Conservation (phyloP, 371 early-diverging fungal genomes). For the Mortierella sp. region DNA sequence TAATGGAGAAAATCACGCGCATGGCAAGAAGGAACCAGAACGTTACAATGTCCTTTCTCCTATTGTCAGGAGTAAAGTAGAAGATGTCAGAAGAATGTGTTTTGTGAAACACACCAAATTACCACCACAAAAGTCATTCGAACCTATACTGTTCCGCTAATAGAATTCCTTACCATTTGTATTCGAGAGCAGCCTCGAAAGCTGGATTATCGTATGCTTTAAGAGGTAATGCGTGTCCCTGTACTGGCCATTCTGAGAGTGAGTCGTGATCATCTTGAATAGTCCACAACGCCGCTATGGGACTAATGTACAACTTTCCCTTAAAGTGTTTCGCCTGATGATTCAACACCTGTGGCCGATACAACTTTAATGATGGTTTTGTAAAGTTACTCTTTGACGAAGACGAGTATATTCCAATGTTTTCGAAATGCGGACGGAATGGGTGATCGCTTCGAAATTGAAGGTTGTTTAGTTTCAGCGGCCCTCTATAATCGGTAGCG, state of each 20-base stretch:
- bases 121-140: too few relatives aligned
- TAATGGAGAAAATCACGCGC: too few relatives aligned
- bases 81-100: too few relatives aligned
- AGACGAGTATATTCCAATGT: neutral
- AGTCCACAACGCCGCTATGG: neutral
- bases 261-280: neutral
- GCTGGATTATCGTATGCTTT: neutral
- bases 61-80: neutral
- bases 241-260: too few relatives aligned
- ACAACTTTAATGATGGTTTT: neutral
- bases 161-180: neutral
- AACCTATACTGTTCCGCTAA: too few relatives aligned
- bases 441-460: too few relatives aligned
- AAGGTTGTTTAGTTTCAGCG: too few relatives aligned
- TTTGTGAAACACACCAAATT: too few relatives aligned
- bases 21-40: too few relatives aligned
- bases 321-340: neutral
- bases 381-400: too few relatives aligned
- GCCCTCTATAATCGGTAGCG: neutral
- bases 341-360: neutral
- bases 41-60: too few relatives aligned
- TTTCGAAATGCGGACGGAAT: too few relatives aligned
- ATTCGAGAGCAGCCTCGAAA: neutral
- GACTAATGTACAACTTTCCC: neutral
- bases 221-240: neutral